These are phyloP conservation scores for Aechmea fasciata DNA, from an alignment of 176 grass and related monocot species.

Conservation along the genomic window DNA sequence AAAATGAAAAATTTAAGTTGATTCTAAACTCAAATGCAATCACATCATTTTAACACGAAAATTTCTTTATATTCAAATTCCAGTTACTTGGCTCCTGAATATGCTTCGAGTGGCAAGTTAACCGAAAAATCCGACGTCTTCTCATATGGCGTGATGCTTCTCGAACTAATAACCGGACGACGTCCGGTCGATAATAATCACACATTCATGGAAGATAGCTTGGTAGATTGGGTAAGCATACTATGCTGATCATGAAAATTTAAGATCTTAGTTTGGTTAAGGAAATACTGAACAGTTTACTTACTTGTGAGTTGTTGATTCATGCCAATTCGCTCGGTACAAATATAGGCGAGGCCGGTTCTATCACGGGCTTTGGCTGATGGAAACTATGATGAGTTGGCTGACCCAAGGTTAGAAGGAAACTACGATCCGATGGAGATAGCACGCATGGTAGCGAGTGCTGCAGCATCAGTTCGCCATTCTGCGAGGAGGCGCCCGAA, in stretches of 20 bases:
- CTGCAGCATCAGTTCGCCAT: conserved; percentile 43
- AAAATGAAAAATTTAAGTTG: not conserved
- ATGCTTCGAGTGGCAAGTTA: conserved; percentile 49
- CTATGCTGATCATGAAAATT: not conserved
- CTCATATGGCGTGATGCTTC: conserved; percentile 47
- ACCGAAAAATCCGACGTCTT: conserved; percentile 52
- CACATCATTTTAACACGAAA: not conserved
- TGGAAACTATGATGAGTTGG: conserved; percentile 35
- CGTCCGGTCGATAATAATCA: conserved; percentile 30
- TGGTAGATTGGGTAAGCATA: conserved; percentile 44
- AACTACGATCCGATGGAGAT: conserved; percentile 36
- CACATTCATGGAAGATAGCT: conserved; percentile 32
- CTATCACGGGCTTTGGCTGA: conserved; percentile 28
- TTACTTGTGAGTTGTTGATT: too few relatives aligned
- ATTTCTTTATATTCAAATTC: not conserved
- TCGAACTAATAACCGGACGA: conserved; percentile 40
- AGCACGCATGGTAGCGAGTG: conserved; percentile 34
- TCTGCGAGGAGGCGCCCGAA: conserved; percentile 41
- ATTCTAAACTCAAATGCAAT: not conserved
- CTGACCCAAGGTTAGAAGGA: conserved; percentile 27
- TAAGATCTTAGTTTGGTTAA: too few relatives aligned
- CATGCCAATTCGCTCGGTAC: not conserved
- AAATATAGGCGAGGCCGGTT: conserved; percentile 32
- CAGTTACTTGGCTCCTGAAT: conserved; percentile 42
- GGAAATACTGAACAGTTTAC: too few relatives aligned